Percentiles rank a stretch among this genome's conserved stretches.
Evolutionary conservation across 2,329 filamentous ascomycete genomes (phyloP).

Genomic region (Zymoseptoria ardabiliae): DNA sequence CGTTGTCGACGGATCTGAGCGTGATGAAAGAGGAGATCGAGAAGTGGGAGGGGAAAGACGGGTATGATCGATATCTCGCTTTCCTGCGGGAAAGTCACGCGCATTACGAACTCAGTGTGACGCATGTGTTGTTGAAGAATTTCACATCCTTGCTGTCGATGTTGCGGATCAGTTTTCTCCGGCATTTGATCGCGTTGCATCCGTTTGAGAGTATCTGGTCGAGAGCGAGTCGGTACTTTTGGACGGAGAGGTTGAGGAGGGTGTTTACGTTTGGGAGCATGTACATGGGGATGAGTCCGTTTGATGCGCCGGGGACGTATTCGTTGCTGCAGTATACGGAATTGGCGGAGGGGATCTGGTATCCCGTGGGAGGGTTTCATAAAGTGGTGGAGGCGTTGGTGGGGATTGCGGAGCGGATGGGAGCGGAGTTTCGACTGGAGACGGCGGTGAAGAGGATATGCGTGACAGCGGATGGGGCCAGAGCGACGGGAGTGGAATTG

Average conservation of each 20-base stretch:
- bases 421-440: conserved; percentile 56
- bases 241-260: conserved; percentile 58
- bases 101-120: conserved; percentile 62
- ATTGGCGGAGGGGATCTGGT: conserved; percentile 69
- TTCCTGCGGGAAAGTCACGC: conserved; percentile 61
- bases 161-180: conserved; percentile 51
- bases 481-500: conserved; percentile 53
- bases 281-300: conserved; percentile 78
- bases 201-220: conserved; percentile 65
- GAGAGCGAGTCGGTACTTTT: conserved; percentile 60
- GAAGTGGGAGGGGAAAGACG: conserved; percentile 63
- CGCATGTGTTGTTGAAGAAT: conserved; percentile 60
- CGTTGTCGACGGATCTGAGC: conserved; percentile 60
- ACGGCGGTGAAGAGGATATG: conserved; percentile 52
- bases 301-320: conserved; percentile 68
- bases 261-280: conserved; percentile 74
- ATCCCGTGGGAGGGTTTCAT: conserved; percentile 64
- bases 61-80: conserved; percentile 60
- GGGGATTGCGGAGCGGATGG: conserved; percentile 53
- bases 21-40: conserved; percentile 65
- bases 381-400: conserved; percentile 55
- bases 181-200: conserved; percentile 54
- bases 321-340: conserved; percentile 68
- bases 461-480: conserved; percentile 45
- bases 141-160: conserved; percentile 56